Evolutionary conservation across 768 basidiomycete genomes (phyloP).

Genomic region (Russula foetens): DNA sequence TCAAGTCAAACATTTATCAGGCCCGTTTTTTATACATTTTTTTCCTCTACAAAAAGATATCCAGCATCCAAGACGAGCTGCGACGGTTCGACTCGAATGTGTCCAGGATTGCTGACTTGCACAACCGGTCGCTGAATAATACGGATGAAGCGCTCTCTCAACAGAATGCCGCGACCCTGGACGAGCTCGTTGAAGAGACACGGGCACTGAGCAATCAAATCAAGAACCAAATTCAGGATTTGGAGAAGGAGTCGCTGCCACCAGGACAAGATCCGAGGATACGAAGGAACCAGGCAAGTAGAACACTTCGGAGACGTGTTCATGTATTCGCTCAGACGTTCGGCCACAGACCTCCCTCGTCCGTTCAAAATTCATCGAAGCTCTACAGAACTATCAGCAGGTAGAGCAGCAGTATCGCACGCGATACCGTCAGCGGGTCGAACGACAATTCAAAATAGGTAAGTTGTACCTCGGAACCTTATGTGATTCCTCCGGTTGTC

Average conservation of each 20-base stretch:
- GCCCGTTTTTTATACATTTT: background rate
- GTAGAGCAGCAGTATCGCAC: constrained; percentile 75
- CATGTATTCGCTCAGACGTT: background rate
- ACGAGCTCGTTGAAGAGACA: constrained; percentile 64
- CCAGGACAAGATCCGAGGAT: constrained; percentile 64
- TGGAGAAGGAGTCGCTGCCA: constrained; percentile 57
- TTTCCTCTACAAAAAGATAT: constrained; percentile 46
- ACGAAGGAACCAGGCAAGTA: constrained; percentile 64
- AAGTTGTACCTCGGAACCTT: constrained; percentile 19
- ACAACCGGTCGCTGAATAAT: constrained; percentile 67
- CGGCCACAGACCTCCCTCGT: constrained; percentile 19
- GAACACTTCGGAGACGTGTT: background rate
- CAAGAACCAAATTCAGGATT: constrained; percentile 62
- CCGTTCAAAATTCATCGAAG: constrained; percentile 61
- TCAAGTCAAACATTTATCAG: background rate
- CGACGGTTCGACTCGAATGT: constrained; percentile 64
- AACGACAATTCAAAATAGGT: constrained; percentile 86
- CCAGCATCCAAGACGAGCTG: constrained; percentile 64
- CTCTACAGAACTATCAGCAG: constrained; percentile 76
- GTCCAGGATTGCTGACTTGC: constrained; percentile 57
- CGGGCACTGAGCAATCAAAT: constrained; percentile 59
- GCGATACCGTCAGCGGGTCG: constrained; percentile 74
- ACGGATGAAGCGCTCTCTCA: constrained; percentile 62
- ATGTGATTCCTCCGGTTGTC: background rate
- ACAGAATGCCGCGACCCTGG: constrained; percentile 53